Evolutionary conservation across 306 rosid genomes (phyloP).

Genomic region (Potentilla sterilis): DNA sequence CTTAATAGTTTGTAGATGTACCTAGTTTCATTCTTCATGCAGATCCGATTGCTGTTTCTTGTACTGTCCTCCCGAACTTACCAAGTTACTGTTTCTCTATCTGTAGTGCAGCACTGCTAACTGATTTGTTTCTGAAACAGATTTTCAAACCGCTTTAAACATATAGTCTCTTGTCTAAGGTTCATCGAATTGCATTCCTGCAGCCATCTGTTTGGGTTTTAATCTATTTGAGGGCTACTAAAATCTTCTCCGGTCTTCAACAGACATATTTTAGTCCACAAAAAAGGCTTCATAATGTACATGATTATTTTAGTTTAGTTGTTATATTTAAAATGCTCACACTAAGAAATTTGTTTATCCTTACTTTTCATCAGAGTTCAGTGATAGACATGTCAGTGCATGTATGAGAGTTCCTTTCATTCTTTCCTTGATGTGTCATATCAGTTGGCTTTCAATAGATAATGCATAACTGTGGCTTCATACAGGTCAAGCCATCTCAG

Average conservation of each 20-base stretch:
- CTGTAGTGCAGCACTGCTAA: no score
- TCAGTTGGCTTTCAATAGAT: not conserved
- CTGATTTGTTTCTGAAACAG: no score
- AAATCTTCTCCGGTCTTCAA: not conserved
- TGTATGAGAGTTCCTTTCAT: not conserved
- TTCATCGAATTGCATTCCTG: no score
- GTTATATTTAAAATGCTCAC: not conserved
- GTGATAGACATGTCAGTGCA: not conserved
- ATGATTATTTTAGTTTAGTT: not conserved
- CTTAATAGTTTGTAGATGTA: no score
- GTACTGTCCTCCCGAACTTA: no score
- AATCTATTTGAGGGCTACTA: not conserved
- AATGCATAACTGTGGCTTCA: slow-evolving; percentile 24
- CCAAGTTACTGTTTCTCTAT: no score
- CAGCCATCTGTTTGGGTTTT: no score
- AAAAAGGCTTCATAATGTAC: not conserved
- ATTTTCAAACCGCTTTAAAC: no score
- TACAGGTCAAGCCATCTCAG: slow-evolving; percentile 48
- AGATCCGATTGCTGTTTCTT: no score
- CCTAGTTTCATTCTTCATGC: no score
- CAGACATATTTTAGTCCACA: not conserved
- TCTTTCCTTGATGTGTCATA: not conserved
- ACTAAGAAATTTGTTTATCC: not conserved
- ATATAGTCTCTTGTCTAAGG: no score
- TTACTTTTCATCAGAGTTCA: not conserved